phyloP scores from a whole-genome alignment of 1,284 basidiomycete species.

The Phellopilus nigrolimitatus region DNA sequence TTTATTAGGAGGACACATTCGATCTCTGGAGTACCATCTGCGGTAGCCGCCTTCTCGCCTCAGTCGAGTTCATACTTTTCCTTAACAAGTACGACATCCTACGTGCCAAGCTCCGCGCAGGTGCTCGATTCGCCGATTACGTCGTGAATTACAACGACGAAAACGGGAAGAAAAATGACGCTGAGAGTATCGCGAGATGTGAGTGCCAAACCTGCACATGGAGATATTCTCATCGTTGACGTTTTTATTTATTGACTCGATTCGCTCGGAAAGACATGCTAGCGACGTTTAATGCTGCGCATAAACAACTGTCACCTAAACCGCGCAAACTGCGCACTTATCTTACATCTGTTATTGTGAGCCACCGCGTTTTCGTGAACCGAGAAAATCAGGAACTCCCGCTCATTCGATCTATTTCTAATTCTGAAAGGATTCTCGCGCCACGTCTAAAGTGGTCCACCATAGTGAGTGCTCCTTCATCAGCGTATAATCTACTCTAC shows the following conservation, averaged over 20 bases:
- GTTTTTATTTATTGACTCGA: neutral
- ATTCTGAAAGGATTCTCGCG: conserved; percentile 15
- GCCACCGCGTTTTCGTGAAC: neutral
- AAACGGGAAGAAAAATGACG: conserved; percentile 20
- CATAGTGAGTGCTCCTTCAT: conserved; percentile 16
- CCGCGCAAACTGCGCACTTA: conserved; percentile 16
- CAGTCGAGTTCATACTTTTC: conserved; percentile 25
- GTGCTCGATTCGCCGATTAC: conserved; percentile 23
- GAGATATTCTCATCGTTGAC: neutral
- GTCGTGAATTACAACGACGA: conserved; percentile 24
- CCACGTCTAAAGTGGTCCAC: conserved; percentile 17
- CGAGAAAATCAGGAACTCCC: neutral
- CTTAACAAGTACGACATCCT: conserved; percentile 26
- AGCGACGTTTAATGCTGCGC: conserved; percentile 23
- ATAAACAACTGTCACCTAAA: conserved; percentile 22
- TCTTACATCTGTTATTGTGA: conserved; percentile 19
- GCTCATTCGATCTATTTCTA: neutral
- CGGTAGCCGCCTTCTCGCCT: conserved; percentile 23
- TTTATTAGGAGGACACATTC: conserved; percentile 24
- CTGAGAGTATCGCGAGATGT: conserved; percentile 25
- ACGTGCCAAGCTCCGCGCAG: conserved; percentile 21
- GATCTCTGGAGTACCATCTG: conserved; percentile 27
- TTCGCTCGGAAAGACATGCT: conserved; percentile 17
- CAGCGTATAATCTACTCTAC: neutral
- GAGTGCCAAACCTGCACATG: no score